Conservation (phyloP, 2,329 filamentous ascomycete species). For the Ceratocystiopsis minuta region DNA sequence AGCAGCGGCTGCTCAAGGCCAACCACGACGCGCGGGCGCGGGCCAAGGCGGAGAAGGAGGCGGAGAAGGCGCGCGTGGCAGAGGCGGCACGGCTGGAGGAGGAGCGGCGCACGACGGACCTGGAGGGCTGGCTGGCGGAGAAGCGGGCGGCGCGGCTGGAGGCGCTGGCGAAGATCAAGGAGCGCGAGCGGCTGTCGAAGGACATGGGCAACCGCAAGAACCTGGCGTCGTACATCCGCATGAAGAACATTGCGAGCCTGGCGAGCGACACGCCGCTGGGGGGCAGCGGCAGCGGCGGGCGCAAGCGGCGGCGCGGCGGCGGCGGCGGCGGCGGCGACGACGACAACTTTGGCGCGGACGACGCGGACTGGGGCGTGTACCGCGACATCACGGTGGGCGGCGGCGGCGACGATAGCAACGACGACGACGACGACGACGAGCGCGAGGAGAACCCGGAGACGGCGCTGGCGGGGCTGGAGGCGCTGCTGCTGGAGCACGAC, state of each 20-base stretch:
- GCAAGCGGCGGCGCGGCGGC: conserved; percentile 43
- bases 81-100: conserved; percentile 73
- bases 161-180: conserved; percentile 70
- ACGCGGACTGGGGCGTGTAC: conserved; percentile 96
- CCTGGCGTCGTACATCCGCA: conserved; percentile 85
- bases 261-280: conserved; percentile 63
- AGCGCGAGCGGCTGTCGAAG: conserved; percentile 79
- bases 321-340: conserved; percentile 71
- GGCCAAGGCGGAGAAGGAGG: conserved; percentile 92
- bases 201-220: conserved; percentile 95
- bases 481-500: conserved; percentile 72
- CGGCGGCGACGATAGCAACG: conserved; percentile 52
- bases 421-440: conserved; percentile 68
- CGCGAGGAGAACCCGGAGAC: conserved; percentile 75
- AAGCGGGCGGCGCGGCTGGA: conserved; percentile 55
- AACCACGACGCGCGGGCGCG: conserved; percentile 83
- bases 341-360: conserved; percentile 90
- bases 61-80: conserved; percentile 66
- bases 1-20: conserved; percentile 82
- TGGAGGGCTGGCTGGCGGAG: conserved; percentile 75
- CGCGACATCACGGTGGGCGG: conserved; percentile 61
- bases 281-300: conserved; percentile 26
- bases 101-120: conserved; percentile 66
- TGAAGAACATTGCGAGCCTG: conserved; percentile 95
- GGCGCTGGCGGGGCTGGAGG: conserved; percentile 59